Evolutionary conservation across 1,284 basidiomycete genomes (phyloP), one percentile per base, ranked within the genome.

Genomic region (Agroathelia rolfsii): DNA sequence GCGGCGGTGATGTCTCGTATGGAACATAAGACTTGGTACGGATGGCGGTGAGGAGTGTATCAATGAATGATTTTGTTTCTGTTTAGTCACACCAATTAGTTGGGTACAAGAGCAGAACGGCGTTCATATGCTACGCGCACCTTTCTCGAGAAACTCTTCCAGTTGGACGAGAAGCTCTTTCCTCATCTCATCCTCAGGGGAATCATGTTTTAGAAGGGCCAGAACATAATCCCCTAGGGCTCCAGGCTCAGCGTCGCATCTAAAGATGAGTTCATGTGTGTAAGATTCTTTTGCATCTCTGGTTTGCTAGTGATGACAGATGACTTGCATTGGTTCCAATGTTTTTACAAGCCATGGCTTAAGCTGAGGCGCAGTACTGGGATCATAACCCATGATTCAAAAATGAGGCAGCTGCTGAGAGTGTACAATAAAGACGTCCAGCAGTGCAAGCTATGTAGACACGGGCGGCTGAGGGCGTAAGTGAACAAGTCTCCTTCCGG

Each of bases 201-300:
- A 77, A 58, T 89, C 87, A 56, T 94, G 88, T 52, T 90, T 90
- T 37, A 96, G 64, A 33, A 97, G 64, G n/a, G 93, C 93, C 30
- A 95, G 72, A 45, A 96, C 83, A 53, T 96, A 97, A 53, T 96
- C 90, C 9, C 88, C 82, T 32, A 97, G 75, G 13, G 93, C 89
- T 20, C 82, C 79, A 15, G 93, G 92, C 54, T 96, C 93, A 34
- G 93, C 93, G 56, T 97, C 93, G 53, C 89, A 95, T 66, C 90
- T 95, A 42, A 40, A 35, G 38, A 41, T 21, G 23, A 39, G 35
- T 36, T 41, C 20, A n/a, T n/a, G n/a, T n/a, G n/a, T n/a, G n/a
- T n/a, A n/a, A n/a, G n/a, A n/a, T n/a, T n/a, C n/a, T n/a, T n/a
- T n/a, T n/a, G n/a, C n/a, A n/a, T n/a, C n/a, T n/a, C n/a, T n/a